A percentile compares a stretch with the other conserved stretches of the same genome.
Conservation (phyloP, 78 protist genomes). For the Polysphondylium violaceum region DNA sequence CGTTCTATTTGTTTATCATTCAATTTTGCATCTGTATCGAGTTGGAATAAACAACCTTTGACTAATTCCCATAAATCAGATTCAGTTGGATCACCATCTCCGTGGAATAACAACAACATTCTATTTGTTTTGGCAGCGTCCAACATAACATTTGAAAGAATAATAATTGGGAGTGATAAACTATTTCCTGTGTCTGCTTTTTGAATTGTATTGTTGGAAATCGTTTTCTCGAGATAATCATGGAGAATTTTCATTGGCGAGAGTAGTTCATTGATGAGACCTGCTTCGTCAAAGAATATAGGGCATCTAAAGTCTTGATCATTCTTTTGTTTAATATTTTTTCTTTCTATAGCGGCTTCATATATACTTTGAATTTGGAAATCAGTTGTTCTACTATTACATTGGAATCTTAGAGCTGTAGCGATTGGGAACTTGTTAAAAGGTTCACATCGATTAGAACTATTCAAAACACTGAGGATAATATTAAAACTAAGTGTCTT, state of each 20-base stretch:
- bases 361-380: conserved; percentile 10
- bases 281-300: conserved; percentile 60
- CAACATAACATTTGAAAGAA: conserved; percentile 42
- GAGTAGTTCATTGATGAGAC: conserved; percentile 49
- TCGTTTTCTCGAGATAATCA: conserved; percentile 57
- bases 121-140: conserved; percentile 82
- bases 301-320: too few species aligned
- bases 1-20: not conserved
- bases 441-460: not conserved
- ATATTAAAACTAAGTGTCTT: conserved; percentile 55
- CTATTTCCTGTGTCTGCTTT: conserved; percentile 11
- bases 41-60: conserved; percentile 44
- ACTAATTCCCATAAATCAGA: conserved; percentile 25
- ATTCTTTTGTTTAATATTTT: not conserved
- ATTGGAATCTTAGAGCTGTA: conserved; percentile 59
- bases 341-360: conserved; percentile 41
- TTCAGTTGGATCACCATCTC: conserved; percentile 3
- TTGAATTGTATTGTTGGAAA: conserved; percentile 23
- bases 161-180: not conserved
- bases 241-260: conserved; percentile 81
- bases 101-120: conserved; percentile 55
- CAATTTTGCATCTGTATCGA: not conserved
- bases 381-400: conserved; percentile 57
- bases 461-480: conserved; percentile 22
- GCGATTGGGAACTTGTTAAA: conserved; percentile 14